Conservation (phyloP, 257 asterid species). For the Lycium ferocissimum region DNA sequence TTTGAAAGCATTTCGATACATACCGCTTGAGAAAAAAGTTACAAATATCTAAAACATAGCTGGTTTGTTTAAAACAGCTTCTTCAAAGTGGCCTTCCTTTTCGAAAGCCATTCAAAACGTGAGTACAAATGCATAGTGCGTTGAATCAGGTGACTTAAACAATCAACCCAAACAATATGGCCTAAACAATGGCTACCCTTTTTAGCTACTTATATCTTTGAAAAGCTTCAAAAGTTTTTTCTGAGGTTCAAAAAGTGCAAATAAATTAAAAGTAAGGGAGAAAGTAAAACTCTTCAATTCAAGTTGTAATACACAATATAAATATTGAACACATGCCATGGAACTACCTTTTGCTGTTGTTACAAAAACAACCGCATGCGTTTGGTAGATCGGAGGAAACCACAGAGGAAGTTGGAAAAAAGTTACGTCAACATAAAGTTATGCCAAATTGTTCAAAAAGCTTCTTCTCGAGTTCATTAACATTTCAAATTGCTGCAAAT, state of each 20-base stretch:
- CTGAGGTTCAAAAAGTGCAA: background rate
- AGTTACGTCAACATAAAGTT: background rate
- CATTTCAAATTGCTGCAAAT: background rate
- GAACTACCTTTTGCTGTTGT: too few relatives aligned
- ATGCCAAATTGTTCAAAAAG: background rate
- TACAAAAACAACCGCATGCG: too few relatives aligned
- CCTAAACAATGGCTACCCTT: background rate
- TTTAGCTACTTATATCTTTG: background rate
- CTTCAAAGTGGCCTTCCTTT: background rate
- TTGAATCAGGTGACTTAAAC: background rate
- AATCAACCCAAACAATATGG: background rate
- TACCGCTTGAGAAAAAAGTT: too few relatives aligned
- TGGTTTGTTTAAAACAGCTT: background rate
- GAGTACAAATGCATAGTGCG: constrained; percentile 2
- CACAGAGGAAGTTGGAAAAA: background rate
- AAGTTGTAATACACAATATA: too few relatives aligned
- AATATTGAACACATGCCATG: too few relatives aligned
- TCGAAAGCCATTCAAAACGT: too few relatives aligned
- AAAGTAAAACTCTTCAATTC: too few relatives aligned
- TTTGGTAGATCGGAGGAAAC: background rate
- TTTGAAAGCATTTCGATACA: too few relatives aligned
- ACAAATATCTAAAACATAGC: too few relatives aligned
- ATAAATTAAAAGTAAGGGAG: too few relatives aligned
- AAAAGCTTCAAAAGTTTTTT: background rate
- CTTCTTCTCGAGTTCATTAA: background rate